Percentiles rank a stretch among this genome's conserved stretches.
These are phyloP conservation scores for Kwoniella dejecticola DNA, from an alignment of 768 basidiomycete genomes.

Conservation along the genomic window DNA sequence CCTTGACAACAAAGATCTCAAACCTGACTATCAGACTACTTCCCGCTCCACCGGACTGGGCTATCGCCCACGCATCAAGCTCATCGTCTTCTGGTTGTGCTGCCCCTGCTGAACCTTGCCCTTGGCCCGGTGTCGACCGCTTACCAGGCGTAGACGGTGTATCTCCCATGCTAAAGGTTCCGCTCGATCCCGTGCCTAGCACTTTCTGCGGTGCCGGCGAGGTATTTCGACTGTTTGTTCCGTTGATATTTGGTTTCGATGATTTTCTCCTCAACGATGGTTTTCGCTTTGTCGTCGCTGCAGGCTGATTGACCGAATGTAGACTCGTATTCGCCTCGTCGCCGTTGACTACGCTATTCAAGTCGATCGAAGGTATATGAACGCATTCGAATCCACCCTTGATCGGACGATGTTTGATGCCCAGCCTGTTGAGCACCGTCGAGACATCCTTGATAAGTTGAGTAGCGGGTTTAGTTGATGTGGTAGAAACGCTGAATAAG, in stretches of 20 bases:
- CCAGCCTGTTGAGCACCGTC: conserved; percentile 87
- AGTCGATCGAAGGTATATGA: conserved; percentile 89
- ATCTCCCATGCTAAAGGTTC: conserved; percentile 34
- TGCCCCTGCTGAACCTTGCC: no score
- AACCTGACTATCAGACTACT: conserved; percentile 87
- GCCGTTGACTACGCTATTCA: conserved; percentile 65
- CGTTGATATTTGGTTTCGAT: conserved; percentile 29
- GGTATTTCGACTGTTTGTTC: conserved; percentile 8
- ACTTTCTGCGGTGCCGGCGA: conserved; percentile 11
- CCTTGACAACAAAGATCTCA: conserved; percentile 94
- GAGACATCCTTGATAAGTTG: conserved; percentile 81
- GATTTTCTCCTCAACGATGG: conserved; percentile 31
- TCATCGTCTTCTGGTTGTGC: conserved; percentile 44
- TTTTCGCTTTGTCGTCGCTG: conserved; percentile 8
- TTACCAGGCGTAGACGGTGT: conserved; percentile 21
- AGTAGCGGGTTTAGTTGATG: conserved; percentile 81
- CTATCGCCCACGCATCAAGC: conserved; percentile 54
- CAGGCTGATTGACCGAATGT: conserved; percentile 14
- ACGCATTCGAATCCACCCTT: conserved; percentile 94
- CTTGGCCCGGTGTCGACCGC: conserved; percentile 4
- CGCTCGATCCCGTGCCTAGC: conserved; percentile 18
- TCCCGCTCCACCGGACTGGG: conserved; percentile 59
- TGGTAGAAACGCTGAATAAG: conserved; percentile 95
- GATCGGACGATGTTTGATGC: conserved; percentile 88
- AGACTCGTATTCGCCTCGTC: conserved; percentile 40